Evolutionary conservation across 306 rosid genomes (phyloP), one percentile per base, ranked within the genome.

Genomic region (Albizia julibrissin): DNA sequence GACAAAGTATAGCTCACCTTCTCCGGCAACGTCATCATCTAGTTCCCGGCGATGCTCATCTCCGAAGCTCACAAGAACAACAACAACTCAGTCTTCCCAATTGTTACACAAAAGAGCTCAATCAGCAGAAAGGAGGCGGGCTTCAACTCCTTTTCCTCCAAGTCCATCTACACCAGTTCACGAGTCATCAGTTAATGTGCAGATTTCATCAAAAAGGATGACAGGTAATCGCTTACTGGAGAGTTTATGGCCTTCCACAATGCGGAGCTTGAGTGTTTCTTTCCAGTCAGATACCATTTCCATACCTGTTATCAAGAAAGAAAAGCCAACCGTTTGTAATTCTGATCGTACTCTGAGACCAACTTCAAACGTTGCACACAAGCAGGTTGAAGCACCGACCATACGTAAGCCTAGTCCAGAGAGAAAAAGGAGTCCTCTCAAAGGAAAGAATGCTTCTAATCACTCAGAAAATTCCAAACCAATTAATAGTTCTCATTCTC

Each of bases 191-290:
- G 84, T 79, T 16, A 88, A 93, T 82, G 82, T 83, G 81, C 87
- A 89, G 62, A 76, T 82, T 71, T 75, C 90, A 9, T 74, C 95
- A 22, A 90, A 85, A 85, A 92, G 82, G 83, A 78, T 39, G 65
- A 76, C 81, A 15, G 78, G 83, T 42, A 85, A 87, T 58, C 90
- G 94, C 50, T 13, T 81, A 75, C 86, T 86, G 0, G 99, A 96
- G 76, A 43, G 89, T 71, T 87, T 96, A 79, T 96, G 98, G 99
- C 99, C 99, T 42, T 92, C 99, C 76, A 96, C 97, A 26, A 96
- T 93, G 99, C 84, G 99, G 31, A 96, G 98, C 80, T 89, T 96
- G 94, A 94, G 97, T 7, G 99, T 94, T 78, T 96, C 99, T 37
- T 96, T 96, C 75, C 99, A 96, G 87, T 88, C 99, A 3, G 99